Evolutionary conservation across 768 basidiomycete genomes (phyloP).

Genomic region (Coprinopsis marcescibilis): DNA sequence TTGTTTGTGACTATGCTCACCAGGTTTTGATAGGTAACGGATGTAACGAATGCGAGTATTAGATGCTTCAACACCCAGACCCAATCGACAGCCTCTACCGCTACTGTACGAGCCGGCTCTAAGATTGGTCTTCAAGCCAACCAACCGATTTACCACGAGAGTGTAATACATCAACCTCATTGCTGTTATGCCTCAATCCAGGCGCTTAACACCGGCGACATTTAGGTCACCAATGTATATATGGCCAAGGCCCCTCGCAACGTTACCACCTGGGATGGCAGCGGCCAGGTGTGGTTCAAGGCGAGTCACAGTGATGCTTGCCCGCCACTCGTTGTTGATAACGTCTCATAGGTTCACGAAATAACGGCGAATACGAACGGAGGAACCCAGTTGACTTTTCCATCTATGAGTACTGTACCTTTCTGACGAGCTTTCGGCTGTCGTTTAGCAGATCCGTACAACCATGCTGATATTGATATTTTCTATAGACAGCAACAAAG

Average conservation of each 20-base stretch:
- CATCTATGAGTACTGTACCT: conserved; percentile 24
- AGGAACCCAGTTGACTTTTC: conserved; percentile 32
- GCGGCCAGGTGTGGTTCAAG: conserved; percentile 40
- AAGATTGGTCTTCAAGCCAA: not conserved
- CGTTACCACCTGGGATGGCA: conserved; percentile 33
- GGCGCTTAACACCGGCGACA: not conserved
- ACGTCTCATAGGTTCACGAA: conserved; percentile 20
- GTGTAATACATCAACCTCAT: not conserved
- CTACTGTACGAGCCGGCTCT: not conserved
- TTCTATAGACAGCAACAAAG: conserved; percentile 1
- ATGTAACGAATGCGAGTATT: not conserved
- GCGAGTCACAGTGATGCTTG: conserved; percentile 12
- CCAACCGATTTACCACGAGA: not conserved
- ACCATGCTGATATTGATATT: no score
- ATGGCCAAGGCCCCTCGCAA: conserved; percentile 42
- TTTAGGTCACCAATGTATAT: conserved; percentile 33
- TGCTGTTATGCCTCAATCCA: no score
- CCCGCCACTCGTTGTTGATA: not conserved
- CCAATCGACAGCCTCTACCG: not conserved
- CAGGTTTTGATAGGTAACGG: not conserved
- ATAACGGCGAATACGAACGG: conserved; percentile 35
- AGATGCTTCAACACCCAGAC: not conserved
- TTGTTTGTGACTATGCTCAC: not conserved
- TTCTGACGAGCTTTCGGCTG: not conserved
- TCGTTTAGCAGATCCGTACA: not conserved